phyloP scores from a whole-genome alignment of 2,329 filamentous ascomycete genomes.

The Xylaria polymorpha region DNA sequence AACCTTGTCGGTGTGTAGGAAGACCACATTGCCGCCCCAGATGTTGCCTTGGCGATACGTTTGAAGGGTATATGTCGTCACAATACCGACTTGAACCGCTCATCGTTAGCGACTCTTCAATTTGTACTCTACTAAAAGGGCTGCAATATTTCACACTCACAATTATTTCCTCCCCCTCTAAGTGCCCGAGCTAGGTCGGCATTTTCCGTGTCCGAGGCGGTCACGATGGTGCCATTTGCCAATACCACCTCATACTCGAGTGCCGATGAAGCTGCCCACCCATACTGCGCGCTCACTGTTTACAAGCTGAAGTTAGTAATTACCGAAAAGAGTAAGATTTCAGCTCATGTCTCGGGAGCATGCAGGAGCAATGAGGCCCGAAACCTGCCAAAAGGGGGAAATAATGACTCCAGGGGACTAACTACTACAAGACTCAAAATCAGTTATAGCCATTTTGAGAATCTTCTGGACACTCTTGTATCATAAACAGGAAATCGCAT shows the following conservation, averaged over 20 bases:
- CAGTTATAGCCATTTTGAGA: too few species aligned
- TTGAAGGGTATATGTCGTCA: slow-evolving; percentile 59
- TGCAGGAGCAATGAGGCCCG: too few species aligned
- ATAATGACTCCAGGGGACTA: too few species aligned
- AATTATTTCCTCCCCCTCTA: slow-evolving; percentile 68
- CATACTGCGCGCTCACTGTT: slow-evolving; percentile 63
- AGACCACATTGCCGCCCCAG: slow-evolving; percentile 59
- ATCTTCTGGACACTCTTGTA: too few species aligned
- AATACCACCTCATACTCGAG: slow-evolving; percentile 64
- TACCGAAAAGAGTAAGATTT: too few species aligned
- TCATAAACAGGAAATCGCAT: too few species aligned
- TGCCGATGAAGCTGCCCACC: slow-evolving; percentile 64
- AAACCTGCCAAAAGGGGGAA: too few species aligned
- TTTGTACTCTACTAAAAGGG: background rate
- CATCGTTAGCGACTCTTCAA: slow-evolving; percentile 6
- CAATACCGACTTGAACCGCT: slow-evolving; percentile 55
- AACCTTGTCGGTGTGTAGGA: slow-evolving; percentile 47
- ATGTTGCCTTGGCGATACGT: slow-evolving; percentile 55
- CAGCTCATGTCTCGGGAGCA: too few species aligned
- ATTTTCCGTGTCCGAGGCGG: slow-evolving; percentile 56
- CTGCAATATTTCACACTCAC: slow-evolving; percentile 16
- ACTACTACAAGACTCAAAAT: too few species aligned
- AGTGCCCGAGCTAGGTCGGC: slow-evolving; percentile 64
- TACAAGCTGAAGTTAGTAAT: too few species aligned
- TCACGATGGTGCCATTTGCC: slow-evolving; percentile 60